Conservation (phyloP, 1,284 basidiomycete species). For the Fomes fomentarius region DNA sequence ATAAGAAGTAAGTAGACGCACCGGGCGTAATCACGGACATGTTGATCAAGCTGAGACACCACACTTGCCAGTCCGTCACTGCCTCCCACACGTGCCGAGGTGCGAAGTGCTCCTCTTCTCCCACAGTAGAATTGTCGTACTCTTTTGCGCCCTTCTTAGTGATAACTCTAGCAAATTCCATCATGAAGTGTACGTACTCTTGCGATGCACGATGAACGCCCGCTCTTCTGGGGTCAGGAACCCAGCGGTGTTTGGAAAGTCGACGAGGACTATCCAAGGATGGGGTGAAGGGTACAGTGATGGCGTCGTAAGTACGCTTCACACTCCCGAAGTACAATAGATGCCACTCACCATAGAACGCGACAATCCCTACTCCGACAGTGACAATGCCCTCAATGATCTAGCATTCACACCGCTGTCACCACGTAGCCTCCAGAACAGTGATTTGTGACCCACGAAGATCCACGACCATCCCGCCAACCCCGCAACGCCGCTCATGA, state of each 20-base stretch:
- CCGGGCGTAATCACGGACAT: constrained; percentile 61
- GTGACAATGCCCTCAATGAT: constrained; percentile 61
- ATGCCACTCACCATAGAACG: constrained; percentile 44
- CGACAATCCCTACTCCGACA: constrained; percentile 49
- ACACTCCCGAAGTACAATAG: too few relatives aligned
- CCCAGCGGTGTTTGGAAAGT: constrained; percentile 56
- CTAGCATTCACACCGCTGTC: constrained; percentile 34
- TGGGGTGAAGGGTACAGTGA: neutral
- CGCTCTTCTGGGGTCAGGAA: constrained; percentile 64
- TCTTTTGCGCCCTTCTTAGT: too few relatives aligned
- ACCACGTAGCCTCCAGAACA: constrained; percentile 26
- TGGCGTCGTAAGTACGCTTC: too few relatives aligned
- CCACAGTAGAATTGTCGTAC: constrained; percentile 64
- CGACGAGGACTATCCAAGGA: constrained; percentile 57
- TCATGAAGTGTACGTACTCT: constrained; percentile 51
- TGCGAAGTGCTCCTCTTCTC: constrained; percentile 64
- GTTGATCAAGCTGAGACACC: constrained; percentile 60
- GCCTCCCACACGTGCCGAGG: constrained; percentile 56
- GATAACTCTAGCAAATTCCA: too few relatives aligned
- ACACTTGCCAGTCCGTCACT: constrained; percentile 67
- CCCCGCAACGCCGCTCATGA: constrained; percentile 43
- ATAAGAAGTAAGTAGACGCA: constrained; percentile 37
- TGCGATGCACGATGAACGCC: constrained; percentile 58
- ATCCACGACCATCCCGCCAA: constrained; percentile 49
- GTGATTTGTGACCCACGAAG: constrained; percentile 39